Base-by-base conservation (phyloP, 371 early-diverging fungal genomes). In the Rhizopus microsporus region DNA sequence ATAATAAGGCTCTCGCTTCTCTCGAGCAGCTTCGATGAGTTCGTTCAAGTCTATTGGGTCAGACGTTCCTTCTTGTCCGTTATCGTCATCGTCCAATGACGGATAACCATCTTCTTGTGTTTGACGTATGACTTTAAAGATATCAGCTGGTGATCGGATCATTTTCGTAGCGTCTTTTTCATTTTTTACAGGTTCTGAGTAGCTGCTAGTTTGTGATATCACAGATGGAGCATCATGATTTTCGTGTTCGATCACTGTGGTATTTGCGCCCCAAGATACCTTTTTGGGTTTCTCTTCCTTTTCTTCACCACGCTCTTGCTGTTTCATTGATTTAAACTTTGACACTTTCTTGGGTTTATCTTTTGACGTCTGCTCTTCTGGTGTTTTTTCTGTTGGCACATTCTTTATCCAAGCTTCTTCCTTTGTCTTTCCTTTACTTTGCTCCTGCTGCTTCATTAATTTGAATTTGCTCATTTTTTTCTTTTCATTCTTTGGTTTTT, bases 181-280 rank as follows among this genome's bases (percentile, higher is more conserved):
- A 33, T 53, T 45, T 34, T 73, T 71, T 12, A 71, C 50, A 39
- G 77, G 77, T 46, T 65, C 65, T 1, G 56, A 60, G 51, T 76
- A 71, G 15, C 67, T 63, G 0, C 10, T 34, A 3, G 59, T 51
- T 31, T 60, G 43, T 13, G 69, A 56, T 2, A 57, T 60, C 3
- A 54, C 62, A 0, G 68, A 59, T 4, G 77, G 77, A 13, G 77
- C 71, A n/a, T 57, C 52, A 7, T 35, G 29, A 1, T 57, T 54
- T 51, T 70, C 73, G 29, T 76, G 77, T 54, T 76, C 77, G 31
- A 60, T 66, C 7, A 76, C 77, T 6, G 62, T 60, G 7, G 68
- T 61, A 8, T 62, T 61, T 16, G 58, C 35, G 17, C 65, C 71
- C 68, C 68, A 76, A 9, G 67, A 71, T 13, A 76, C 77, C 23